Evolutionary conservation across 257 asterid species (phyloP).

Genomic region (Linderniella brevidens): DNA sequence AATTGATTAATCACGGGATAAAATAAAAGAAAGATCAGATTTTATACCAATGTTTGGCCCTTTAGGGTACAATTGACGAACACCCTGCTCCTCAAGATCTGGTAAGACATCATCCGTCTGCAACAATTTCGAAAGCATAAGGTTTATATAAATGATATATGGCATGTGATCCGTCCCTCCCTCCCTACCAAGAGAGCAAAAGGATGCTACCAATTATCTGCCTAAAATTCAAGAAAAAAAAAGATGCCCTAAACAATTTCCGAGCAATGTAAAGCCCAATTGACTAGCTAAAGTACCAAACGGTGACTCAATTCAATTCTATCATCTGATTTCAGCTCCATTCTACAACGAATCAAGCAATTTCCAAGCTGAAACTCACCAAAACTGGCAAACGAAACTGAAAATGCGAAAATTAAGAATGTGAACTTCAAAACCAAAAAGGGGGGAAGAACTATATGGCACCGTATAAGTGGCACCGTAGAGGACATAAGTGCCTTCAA

Average conservation of each 20-base stretch:
- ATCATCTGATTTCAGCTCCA: too few species aligned
- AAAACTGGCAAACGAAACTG: too few species aligned
- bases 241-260: too few species aligned
- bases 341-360: too few species aligned
- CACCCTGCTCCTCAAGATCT: constrained; percentile 91
- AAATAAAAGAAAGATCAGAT: neutral
- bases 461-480: constrained; percentile 76
- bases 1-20: neutral
- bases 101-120: constrained; percentile 94
- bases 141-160: neutral
- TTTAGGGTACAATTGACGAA: constrained; percentile 76
- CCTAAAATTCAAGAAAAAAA: too few species aligned
- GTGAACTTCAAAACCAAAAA: neutral
- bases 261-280: too few species aligned
- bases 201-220: too few species aligned
- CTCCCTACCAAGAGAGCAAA: too few species aligned
- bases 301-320: too few species aligned
- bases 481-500: constrained; percentile 58
- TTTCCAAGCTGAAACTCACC: too few species aligned
- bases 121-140: constrained; percentile 11
- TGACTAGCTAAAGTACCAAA: too few species aligned
- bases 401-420: neutral
- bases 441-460: constrained; percentile 1
- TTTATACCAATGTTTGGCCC: constrained; percentile 62
- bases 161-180: too few species aligned